Evolutionary conservation across 2,329 filamentous ascomycete genomes (phyloP), one percentile per base, ranked within the genome.

Genomic region (Exophiala xenobiotica): DNA sequence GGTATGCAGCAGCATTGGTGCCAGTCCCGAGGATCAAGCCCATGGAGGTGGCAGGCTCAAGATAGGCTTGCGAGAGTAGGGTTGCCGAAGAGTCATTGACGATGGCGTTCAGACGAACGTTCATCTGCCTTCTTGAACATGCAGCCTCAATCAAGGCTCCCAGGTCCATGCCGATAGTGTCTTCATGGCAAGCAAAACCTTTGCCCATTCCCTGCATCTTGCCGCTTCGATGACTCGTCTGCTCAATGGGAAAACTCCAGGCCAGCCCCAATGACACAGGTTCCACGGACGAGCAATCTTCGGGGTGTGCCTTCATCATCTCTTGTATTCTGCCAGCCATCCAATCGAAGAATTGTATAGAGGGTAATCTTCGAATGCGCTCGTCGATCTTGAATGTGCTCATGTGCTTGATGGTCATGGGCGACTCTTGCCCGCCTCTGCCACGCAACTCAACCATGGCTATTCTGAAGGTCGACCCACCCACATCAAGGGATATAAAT

Each of bases 211-310:
- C 74, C 46, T 82, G 72, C 16, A 85, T 68, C 38, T 74, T 75
- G 5, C 80, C 82, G 40, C 73, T 78, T 46, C 76, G 73, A 49
- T 75, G 74, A 9, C 80, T 84, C 4, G 81, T 85, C 68, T 85
- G 81, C 66, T 84, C 78, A 48, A 86, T 75, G 0, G 82, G 82
- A 65, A 86, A 85, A 2, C 82, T 84, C 82, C 82, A 86, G 2
- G 82, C 79, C 56, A 86, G 61, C 3, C 82, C 82, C 74, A 85
- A 80, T 4, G 75, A 71, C 49, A 85, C 67, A 8, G 70, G 71
- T 3, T 65, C 64, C 11, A 61, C 56, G 6, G 49, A 40, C 9
- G 45, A 39, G 37, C 31, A 50, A 3, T 46, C 19, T 38, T 64
- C 73, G 47, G 73, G 69, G 23, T 72, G 67, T 18, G 67, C 59